These are phyloP conservation scores for Stygiomarasmius scandens DNA, from an alignment of 1,284 basidiomycete genomes.

Conservation along the genomic window DNA sequence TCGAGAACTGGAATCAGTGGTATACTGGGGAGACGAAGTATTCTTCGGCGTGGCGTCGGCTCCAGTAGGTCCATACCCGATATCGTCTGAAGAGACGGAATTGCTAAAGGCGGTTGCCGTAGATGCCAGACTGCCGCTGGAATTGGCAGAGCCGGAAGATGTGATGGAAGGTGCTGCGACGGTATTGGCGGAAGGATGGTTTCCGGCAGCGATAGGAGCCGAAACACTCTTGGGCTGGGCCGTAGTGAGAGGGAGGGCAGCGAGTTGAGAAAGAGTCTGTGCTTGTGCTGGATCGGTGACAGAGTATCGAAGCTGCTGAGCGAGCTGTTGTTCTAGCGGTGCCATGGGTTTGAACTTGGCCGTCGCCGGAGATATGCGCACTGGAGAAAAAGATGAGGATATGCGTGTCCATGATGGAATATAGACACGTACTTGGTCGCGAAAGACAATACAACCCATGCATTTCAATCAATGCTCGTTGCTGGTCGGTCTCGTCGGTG, in stretches of 20 bases:
- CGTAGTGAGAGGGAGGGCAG: slow-evolving; percentile 43
- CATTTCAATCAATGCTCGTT: slow-evolving; percentile 88
- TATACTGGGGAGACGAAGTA: neutral
- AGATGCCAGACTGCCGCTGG: slow-evolving; percentile 12
- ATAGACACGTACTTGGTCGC: slow-evolving; percentile 68
- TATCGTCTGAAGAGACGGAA: slow-evolving; percentile 2
- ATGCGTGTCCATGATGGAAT: slow-evolving; percentile 21
- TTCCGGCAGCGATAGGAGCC: slow-evolving; percentile 58
- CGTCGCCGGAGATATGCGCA: slow-evolving; percentile 89
- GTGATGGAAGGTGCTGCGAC: neutral
- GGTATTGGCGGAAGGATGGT: slow-evolving; percentile 37
- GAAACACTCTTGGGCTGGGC: slow-evolving; percentile 61
- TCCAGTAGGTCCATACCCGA: neutral
- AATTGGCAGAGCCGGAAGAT: slow-evolving; percentile 11
- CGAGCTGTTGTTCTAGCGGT: slow-evolving; percentile 32
- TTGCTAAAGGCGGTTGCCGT: slow-evolving; percentile 7
- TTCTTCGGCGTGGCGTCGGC: neutral
- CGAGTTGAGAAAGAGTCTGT: neutral
- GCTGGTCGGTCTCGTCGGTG: slow-evolving; percentile 84
- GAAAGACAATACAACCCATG: slow-evolving; percentile 86
- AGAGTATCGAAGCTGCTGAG: slow-evolving; percentile 6
- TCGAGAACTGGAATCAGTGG: slow-evolving; percentile 39
- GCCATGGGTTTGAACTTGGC: slow-evolving; percentile 77
- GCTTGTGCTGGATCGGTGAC: neutral
- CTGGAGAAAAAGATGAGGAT: slow-evolving; percentile 43